Conservation (phyloP, 805 yeast species). For the Clavispora carvajalis region DNA sequence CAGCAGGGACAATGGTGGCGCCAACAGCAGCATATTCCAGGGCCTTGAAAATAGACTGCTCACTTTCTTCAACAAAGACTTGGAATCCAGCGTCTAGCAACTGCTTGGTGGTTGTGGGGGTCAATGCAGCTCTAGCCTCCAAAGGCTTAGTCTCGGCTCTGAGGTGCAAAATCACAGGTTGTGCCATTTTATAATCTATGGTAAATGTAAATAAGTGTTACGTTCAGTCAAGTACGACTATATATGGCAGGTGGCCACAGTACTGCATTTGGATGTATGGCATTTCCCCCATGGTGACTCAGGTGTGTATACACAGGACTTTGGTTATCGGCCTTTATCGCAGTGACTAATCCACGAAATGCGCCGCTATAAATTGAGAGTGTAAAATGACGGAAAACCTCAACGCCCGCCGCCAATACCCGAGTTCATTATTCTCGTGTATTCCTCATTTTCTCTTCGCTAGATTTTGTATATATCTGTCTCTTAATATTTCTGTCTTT, state of each 20-base stretch:
- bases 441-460: too few species aligned
- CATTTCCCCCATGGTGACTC: not conserved
- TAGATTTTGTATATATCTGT: too few species aligned
- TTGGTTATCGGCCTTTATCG: not conserved
- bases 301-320: not conserved
- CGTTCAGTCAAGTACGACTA: not conserved
- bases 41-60: constrained; percentile 73
- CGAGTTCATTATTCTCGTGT: too few species aligned
- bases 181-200: not conserved
- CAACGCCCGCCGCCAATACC: too few species aligned
- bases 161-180: constrained; percentile 66
- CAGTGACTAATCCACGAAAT: not conserved
- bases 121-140: constrained; percentile 95
- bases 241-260: not conserved
- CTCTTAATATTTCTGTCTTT: too few species aligned
- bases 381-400: too few species aligned
- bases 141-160: constrained; percentile 97
- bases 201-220: not conserved
- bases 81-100: constrained; percentile 83
- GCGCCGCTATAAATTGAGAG: too few species aligned
- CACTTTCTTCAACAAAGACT: constrained; percentile 81
- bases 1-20: constrained; percentile 83
- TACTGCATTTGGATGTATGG: not conserved
- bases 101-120: constrained; percentile 85
- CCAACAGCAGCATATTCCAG: constrained; percentile 79